These are phyloP conservation scores for Sporisorium iseilematis-ciliati DNA, from an alignment of 1,284 basidiomycete genomes.

Conservation along the genomic window DNA sequence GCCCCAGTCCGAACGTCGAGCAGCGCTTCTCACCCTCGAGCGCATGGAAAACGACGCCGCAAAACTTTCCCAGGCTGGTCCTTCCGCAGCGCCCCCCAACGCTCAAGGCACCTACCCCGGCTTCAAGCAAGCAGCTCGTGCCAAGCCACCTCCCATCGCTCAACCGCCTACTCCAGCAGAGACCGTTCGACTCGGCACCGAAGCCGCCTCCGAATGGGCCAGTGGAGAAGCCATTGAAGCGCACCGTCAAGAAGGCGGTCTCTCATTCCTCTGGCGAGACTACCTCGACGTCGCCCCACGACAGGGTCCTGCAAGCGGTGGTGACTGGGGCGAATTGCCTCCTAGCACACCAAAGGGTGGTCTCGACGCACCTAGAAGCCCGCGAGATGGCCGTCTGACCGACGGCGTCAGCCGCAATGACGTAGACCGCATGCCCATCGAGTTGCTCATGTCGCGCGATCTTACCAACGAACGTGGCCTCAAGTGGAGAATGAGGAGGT, in stretches of 20 bases:
- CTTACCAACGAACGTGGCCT: slow-evolving; percentile 62
- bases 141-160: slow-evolving; percentile 61
- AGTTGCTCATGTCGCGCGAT: slow-evolving; percentile 66
- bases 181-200: slow-evolving; percentile 37
- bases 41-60: slow-evolving; percentile 30
- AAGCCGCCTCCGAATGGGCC: slow-evolving; percentile 54
- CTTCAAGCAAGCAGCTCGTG: slow-evolving; percentile 33
- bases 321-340: slow-evolving; percentile 55
- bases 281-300: slow-evolving; percentile 65
- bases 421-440: slow-evolving; percentile 66
- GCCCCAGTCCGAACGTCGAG: slow-evolving; percentile 46
- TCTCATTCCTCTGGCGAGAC: slow-evolving; percentile 62
- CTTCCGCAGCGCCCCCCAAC: slow-evolving; percentile 31
- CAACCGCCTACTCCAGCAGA: slow-evolving; percentile 64
- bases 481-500: slow-evolving; percentile 65
- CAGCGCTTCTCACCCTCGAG: slow-evolving; percentile 30
- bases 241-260: slow-evolving; percentile 56
- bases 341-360: slow-evolving; percentile 19
- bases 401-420: slow-evolving; percentile 47
- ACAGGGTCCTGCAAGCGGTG: slow-evolving; percentile 61
- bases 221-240: slow-evolving; percentile 37
- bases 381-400: slow-evolving; percentile 40
- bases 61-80: slow-evolving; percentile 21
- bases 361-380: slow-evolving; percentile 30
- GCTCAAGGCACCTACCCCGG: slow-evolving; percentile 57